phyloP scores from a whole-genome alignment of 805 yeast species.

The Candida broadrunensis region DNA sequence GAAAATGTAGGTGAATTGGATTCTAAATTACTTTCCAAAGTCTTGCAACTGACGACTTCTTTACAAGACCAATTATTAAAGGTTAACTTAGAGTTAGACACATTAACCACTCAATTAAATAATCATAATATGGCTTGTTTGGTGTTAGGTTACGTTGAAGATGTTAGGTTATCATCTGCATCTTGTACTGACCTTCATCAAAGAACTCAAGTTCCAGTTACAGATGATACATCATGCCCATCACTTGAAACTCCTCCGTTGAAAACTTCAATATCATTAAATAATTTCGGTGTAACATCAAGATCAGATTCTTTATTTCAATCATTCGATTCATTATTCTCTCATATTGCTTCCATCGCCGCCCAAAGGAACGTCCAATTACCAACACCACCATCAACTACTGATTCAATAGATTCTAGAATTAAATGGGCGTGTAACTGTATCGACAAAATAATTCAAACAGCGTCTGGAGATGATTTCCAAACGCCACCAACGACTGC shows the following conservation, averaged over 20 bases:
- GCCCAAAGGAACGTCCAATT: constrained; percentile 40
- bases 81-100: constrained; percentile 25
- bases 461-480: neutral
- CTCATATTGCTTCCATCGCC: constrained; percentile 46
- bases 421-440: constrained; percentile 39
- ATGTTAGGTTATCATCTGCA: constrained; percentile 25
- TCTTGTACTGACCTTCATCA: constrained; percentile 1
- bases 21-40: constrained; percentile 22
- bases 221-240: neutral
- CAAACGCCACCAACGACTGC: constrained; percentile 1
- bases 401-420: constrained; percentile 18
- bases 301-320: neutral
- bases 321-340: constrained; percentile 40
- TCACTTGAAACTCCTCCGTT: neutral
- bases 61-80: constrained; percentile 28
- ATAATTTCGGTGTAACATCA: constrained; percentile 3
- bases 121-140: constrained; percentile 45
- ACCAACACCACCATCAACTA: constrained; percentile 28
- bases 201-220: neutral
- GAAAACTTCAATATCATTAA: neutral
- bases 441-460: constrained; percentile 21
- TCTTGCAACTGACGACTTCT: constrained; percentile 28
- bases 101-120: constrained; percentile 22
- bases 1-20: constrained; percentile 20
- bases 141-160: constrained; percentile 47